phyloP scores from a whole-genome alignment of 2,329 filamentous ascomycete species.

The Ophiostoma ulmi region DNA sequence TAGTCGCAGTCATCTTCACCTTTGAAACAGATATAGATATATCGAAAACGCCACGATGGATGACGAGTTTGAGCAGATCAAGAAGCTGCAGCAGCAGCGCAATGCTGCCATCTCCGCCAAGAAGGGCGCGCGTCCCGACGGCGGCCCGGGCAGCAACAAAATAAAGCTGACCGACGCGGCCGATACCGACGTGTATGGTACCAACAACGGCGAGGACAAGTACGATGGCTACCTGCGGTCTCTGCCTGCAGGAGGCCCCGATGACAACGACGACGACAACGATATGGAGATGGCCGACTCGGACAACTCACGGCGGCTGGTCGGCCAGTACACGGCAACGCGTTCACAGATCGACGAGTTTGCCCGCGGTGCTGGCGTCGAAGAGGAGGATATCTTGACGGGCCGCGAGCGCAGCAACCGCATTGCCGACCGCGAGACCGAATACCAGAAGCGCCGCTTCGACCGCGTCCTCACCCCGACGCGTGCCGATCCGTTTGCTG shows the following conservation, averaged over 20 bases:
- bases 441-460: conserved; percentile 94
- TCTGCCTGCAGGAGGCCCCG: conserved; percentile 59
- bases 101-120: conserved; percentile 73
- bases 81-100: conserved; percentile 86
- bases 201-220: conserved; percentile 58
- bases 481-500: conserved; percentile 77
- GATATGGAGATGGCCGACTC: conserved; percentile 58
- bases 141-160: conserved; percentile 53
- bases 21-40: no score
- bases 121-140: conserved; percentile 76
- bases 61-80: conserved; percentile 75
- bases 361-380: conserved; percentile 74
- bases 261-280: conserved; percentile 71
- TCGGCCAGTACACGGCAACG: conserved; percentile 94
- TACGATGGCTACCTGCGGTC: conserved; percentile 89
- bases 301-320: conserved; percentile 60
- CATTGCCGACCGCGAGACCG: conserved; percentile 88
- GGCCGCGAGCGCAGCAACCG: conserved; percentile 83
- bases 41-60: background rate
- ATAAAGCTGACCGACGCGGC: conserved; percentile 81
- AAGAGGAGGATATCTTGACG: conserved; percentile 85
- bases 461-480: conserved; percentile 82
- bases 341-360: conserved; percentile 92
- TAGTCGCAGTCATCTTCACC: background rate
- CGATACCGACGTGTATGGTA: conserved; percentile 81